Percentiles rank a stretch among this genome's conserved stretches.
These are phyloP conservation scores for Manihot esculenta DNA, from an alignment of 441 rosid genomes.

Conservation along the genomic window DNA sequence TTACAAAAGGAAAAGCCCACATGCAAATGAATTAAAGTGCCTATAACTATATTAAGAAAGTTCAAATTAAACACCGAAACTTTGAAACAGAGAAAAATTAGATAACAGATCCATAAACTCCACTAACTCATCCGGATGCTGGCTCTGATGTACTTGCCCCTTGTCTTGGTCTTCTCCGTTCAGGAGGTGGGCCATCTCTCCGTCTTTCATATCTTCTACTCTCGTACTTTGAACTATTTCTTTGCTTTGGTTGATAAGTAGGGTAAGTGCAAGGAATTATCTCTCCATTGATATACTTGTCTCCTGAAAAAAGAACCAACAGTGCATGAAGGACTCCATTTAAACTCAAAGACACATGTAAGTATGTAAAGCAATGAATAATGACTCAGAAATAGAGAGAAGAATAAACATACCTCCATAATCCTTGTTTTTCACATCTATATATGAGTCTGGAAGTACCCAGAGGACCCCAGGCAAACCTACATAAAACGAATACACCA, in stretches of 20 bases:
- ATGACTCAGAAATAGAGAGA: not conserved
- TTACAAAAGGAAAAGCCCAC: not conserved
- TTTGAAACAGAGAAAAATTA: not conserved
- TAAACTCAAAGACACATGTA: not conserved
- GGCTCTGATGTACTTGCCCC: conserved; percentile 53
- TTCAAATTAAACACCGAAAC: not conserved
- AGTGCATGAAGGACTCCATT: not conserved
- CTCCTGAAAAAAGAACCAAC: conserved; percentile 44
- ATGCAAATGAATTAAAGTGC: not conserved
- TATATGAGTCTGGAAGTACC: conserved; percentile 96
- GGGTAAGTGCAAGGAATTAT: conserved; percentile 90
- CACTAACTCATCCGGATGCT: conserved; percentile 34
- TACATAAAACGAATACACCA: conserved; percentile 27
- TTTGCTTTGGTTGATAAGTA: conserved; percentile 85
- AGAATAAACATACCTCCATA: conserved; percentile 69
- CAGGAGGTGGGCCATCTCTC: conserved; percentile 81
- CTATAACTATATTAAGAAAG: not conserved
- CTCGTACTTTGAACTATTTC: conserved; percentile 56
- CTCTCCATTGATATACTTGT: conserved; percentile 91
- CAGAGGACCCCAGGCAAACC: conserved; percentile 98
- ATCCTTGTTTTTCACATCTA: conserved; percentile 96
- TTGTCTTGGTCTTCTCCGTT: conserved; percentile 58
- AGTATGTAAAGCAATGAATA: not conserved
- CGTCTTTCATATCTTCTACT: conserved; percentile 75
- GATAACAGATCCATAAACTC: not conserved